These are phyloP conservation scores for Solanum appendiculatum DNA, from an alignment of 257 asterid genomes.

Conservation along the genomic window DNA sequence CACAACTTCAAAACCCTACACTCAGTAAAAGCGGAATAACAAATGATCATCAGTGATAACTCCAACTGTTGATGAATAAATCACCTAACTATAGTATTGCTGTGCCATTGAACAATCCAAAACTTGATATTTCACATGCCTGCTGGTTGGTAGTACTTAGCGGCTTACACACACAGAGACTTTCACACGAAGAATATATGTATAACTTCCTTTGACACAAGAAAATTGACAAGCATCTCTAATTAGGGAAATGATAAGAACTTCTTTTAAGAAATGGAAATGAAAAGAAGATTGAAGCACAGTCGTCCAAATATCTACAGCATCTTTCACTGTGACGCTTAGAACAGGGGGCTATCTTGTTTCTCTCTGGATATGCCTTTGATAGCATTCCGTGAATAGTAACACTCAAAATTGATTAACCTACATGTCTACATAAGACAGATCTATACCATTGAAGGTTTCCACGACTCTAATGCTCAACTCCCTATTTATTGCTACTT, in stretches of 20 bases:
- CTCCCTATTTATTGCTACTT: neutral
- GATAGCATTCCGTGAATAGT: neutral
- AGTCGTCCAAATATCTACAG: neutral
- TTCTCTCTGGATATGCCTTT: neutral
- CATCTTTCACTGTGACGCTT: neutral
- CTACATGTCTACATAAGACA: neutral
- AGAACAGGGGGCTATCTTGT: neutral
- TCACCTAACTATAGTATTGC: neutral
- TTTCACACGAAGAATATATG: neutral
- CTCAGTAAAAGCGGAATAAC: neutral
- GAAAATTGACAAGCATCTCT: neutral
- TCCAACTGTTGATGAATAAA: neutral
- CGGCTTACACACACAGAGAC: neutral
- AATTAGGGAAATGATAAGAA: neutral
- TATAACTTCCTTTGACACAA: neutral
- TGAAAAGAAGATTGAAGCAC: neutral
- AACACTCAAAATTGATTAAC: neutral
- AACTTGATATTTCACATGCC: neutral
- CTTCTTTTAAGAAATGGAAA: neutral
- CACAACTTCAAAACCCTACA: conserved; percentile 72
- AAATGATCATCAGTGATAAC: neutral
- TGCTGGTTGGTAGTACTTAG: neutral
- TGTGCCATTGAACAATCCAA: neutral
- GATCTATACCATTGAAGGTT: neutral
- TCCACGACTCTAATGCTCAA: neutral